Conservation (phyloP, 2,329 filamentous ascomycete genomes). For the Phoma sp. region DNA sequence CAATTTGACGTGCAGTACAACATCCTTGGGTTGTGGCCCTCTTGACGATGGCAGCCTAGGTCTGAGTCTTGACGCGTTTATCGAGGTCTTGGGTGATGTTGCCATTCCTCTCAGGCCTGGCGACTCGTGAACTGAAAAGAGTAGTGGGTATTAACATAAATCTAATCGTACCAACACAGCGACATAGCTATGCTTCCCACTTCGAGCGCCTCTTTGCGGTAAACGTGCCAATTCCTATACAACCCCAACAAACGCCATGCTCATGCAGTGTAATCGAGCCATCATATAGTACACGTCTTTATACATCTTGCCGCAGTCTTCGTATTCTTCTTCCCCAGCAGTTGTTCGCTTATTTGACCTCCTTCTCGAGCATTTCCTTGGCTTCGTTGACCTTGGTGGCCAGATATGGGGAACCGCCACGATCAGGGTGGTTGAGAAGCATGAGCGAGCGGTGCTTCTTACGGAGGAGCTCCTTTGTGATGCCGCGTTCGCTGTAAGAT, state of each 20-base stretch:
- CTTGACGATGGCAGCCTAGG: too few relatives aligned
- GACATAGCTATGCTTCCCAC: background rate
- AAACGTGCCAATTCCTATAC: background rate
- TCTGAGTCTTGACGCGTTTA: too few relatives aligned
- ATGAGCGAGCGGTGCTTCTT: conserved; percentile 96
- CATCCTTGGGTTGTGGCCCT: too few relatives aligned
- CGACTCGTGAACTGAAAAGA: background rate
- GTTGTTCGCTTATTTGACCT: conserved; percentile 33
- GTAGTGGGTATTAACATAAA: conserved; percentile 2
- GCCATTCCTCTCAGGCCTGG: too few relatives aligned
- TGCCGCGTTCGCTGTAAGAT: conserved; percentile 72
- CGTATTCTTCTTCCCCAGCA: background rate
- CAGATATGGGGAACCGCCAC: conserved; percentile 93
- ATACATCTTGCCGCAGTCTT: conserved; percentile 13
- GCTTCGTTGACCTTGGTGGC: conserved; percentile 99
- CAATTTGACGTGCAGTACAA: too few relatives aligned
- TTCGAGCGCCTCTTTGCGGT: background rate
- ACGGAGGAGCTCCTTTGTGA: conserved; percentile 92
- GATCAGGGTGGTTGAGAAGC: conserved; percentile 97
- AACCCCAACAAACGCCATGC: conserved; percentile 28
- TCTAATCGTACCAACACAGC: background rate
- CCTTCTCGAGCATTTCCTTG: conserved; percentile 92
- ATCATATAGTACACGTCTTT: conserved; percentile 33
- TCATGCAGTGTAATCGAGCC: conserved; percentile 26
- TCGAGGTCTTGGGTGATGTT: too few relatives aligned